Percentiles rank a stretch among this genome's conserved stretches.
phyloP scores from a whole-genome alignment of 768 basidiomycete species.

The Mycena kentingensis region DNA sequence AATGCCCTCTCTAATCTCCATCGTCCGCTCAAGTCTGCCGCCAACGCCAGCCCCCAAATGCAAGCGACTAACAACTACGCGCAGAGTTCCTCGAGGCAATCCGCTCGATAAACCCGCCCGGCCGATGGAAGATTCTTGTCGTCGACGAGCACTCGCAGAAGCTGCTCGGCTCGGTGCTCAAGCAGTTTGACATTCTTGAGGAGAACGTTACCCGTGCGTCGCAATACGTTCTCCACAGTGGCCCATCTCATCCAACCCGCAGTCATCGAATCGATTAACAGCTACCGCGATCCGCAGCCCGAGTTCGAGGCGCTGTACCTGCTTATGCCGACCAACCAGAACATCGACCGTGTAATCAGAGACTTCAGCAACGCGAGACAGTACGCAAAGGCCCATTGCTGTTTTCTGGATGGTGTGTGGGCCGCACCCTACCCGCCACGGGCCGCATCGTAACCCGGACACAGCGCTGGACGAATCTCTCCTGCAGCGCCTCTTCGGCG shows the following conservation, averaged over 20 bases:
- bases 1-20: constrained; percentile 49
- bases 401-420: constrained; percentile 82
- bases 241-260: constrained; percentile 18
- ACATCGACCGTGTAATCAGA: constrained; percentile 85
- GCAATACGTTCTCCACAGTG: background rate
- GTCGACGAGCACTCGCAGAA: constrained; percentile 91
- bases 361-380: constrained; percentile 72
- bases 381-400: constrained; percentile 86
- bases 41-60: constrained; percentile 5
- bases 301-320: constrained; percentile 92
- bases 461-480: constrained; percentile 77
- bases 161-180: constrained; percentile 81
- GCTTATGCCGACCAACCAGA: constrained; percentile 92
- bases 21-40: constrained; percentile 48
- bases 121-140: constrained; percentile 96
- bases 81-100: constrained; percentile 87
- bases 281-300: constrained; percentile 77
- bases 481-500: constrained; percentile 73
- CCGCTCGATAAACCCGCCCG: constrained; percentile 81
- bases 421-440: constrained; percentile 3
- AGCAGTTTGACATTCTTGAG: constrained; percentile 91
- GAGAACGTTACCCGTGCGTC: constrained; percentile 94
- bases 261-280: constrained; percentile 94
- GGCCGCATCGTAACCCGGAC: constrained; percentile 3
- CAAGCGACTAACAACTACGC: constrained; percentile 4